Evolutionary conservation across 2,329 filamentous ascomycete genomes (phyloP).

Genomic region (Sclerotinia spermophila): DNA sequence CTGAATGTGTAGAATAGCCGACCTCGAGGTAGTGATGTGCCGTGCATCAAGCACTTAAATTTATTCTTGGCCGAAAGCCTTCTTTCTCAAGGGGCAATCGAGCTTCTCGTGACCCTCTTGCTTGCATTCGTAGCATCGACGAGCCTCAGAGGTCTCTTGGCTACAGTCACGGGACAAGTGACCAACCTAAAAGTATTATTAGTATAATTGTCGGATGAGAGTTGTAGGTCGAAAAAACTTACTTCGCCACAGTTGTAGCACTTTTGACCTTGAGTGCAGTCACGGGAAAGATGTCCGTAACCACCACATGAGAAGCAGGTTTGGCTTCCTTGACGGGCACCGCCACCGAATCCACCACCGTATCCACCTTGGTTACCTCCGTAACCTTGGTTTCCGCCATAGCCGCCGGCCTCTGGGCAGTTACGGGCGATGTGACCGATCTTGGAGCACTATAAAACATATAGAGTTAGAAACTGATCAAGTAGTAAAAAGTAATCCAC

Average conservation of each 20-base stretch:
- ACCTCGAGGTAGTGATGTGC: constrained; percentile 30
- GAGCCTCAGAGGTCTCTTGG: constrained; percentile 84
- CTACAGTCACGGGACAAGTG: constrained; percentile 72
- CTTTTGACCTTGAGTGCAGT: constrained; percentile 98
- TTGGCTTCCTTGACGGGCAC: constrained; percentile 59
- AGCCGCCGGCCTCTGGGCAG: constrained; percentile 61
- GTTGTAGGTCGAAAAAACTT: constrained; percentile 54
- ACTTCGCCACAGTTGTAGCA: constrained; percentile 99
- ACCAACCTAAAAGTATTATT: constrained; percentile 10
- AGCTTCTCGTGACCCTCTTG: constrained; percentile 67
- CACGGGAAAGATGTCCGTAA: constrained; percentile 91
- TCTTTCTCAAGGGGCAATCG: constrained; percentile 62
- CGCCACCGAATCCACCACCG: constrained; percentile 41
- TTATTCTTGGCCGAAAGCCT: constrained; percentile 41
- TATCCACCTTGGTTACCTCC: constrained; percentile 39
- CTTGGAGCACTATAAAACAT: constrained; percentile 70
- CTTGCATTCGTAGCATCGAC: constrained; percentile 97
- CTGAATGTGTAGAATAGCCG: constrained; percentile 29
- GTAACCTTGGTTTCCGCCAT: constrained; percentile 38
- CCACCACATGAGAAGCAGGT: constrained; percentile 99
- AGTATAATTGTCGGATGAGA: not conserved
- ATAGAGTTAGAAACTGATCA: constrained; percentile 15
- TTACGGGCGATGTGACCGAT: constrained; percentile 93
- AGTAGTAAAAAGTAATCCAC: not conserved
- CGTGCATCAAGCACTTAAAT: constrained; percentile 44